A percentile compares a stretch with the other conserved stretches of the same genome.
These are phyloP conservation scores for Lizonia empirigonia DNA, from an alignment of 2,329 filamentous ascomycete species.

Conservation along the genomic window DNA sequence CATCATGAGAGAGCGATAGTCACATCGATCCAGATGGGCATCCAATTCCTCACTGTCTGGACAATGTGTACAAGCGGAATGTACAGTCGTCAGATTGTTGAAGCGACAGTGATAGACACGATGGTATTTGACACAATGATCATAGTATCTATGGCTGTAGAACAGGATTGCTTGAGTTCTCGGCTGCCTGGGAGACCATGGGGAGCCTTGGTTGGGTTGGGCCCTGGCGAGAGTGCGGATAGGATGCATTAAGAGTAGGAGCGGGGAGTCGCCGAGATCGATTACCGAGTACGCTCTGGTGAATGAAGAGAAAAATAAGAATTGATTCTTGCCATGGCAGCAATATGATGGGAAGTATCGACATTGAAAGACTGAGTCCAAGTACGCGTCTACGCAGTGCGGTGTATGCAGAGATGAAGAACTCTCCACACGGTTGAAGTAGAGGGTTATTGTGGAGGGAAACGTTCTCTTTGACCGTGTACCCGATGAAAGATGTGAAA, in stretches of 20 bases:
- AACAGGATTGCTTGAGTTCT: neutral
- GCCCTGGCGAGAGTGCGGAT: neutral
- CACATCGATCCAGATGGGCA: neutral
- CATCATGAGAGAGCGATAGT: neutral
- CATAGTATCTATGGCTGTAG: neutral
- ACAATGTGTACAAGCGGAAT: neutral
- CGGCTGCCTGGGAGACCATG: neutral
- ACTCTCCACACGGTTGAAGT: too few relatives aligned
- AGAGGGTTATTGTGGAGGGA: too few relatives aligned
- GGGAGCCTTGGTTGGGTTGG: neutral
- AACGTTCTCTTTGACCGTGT: too few relatives aligned
- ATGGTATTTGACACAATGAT: neutral
- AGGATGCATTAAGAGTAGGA: neutral
- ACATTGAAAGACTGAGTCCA: too few relatives aligned
- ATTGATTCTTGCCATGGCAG: too few relatives aligned
- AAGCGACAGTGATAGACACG: neutral
- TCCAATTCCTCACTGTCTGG: neutral
- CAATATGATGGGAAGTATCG: too few relatives aligned
- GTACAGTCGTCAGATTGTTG: neutral
- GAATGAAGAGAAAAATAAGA: too few relatives aligned
- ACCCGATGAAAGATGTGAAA: too few relatives aligned
- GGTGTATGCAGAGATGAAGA: too few relatives aligned
- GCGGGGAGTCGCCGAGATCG: too few relatives aligned
- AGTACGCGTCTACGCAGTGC: too few relatives aligned
- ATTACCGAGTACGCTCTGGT: too few relatives aligned